Evolutionary conservation across 2,329 filamentous ascomycete genomes (phyloP).

Genomic region (Thielaviopsis populi): DNA sequence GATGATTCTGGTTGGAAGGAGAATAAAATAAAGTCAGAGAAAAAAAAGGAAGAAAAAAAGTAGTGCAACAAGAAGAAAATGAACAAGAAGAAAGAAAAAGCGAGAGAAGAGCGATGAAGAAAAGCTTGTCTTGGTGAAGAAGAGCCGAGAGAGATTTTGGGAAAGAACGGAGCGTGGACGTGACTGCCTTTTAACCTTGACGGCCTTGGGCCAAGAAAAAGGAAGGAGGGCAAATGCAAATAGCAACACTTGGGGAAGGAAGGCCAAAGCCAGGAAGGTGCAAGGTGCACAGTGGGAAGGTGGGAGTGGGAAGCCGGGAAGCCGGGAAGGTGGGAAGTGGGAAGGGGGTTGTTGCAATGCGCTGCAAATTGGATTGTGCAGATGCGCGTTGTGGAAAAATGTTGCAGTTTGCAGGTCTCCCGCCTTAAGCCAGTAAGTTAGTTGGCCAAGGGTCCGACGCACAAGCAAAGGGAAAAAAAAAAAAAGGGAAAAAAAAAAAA

Average conservation of each 20-base stretch:
- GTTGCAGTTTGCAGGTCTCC: background rate
- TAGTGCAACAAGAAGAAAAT: background rate
- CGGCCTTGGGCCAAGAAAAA: background rate
- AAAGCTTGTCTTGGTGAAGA: conserved; percentile 5
- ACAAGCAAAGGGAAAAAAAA: background rate
- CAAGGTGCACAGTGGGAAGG: background rate
- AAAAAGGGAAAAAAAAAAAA: background rate
- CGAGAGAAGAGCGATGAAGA: background rate
- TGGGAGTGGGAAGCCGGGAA: background rate
- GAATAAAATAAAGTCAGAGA: conserved; percentile 6
- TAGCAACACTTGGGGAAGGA: background rate
- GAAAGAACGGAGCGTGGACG: background rate
- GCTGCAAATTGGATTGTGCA: background rate
- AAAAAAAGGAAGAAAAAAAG: conserved; percentile 2
- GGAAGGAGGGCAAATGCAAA: background rate
- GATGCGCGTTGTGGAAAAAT: background rate
- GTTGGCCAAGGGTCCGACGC: background rate
- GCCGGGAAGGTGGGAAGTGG: background rate
- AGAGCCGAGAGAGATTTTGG: background rate
- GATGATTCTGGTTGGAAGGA: background rate
- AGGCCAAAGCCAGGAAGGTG: background rate
- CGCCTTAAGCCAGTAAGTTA: no score
- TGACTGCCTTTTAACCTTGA: background rate
- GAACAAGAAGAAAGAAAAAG: conserved; percentile 7
- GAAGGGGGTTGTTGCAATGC: background rate